Evolutionary conservation across 2,329 filamentous ascomycete genomes (phyloP), one percentile per base, ranked within the genome.

Genomic region (Tolypocladium nubicola): DNA sequence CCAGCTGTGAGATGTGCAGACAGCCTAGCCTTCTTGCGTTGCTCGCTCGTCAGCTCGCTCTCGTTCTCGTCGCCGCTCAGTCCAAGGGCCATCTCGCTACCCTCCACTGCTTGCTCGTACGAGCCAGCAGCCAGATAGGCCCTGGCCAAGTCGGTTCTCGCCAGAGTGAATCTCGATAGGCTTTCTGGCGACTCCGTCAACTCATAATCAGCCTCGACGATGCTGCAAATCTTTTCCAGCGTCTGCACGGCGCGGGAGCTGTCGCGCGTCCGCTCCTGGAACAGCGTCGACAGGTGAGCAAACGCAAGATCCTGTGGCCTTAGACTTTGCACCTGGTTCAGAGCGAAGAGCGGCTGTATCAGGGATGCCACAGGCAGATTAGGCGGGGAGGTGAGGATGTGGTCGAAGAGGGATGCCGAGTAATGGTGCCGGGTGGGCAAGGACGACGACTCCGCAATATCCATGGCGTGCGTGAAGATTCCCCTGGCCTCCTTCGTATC

Each of bases 391-490:
- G 81, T 77, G 16, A 90, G 70, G 8, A 96, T 77, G 62, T 90
- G 79, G 65, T 99, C 93, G 68, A 99, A 97, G 53, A 89, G 79
- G 1, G 90, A 88, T 0, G 87, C 76, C 0, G 90, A 81, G 68
- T 92, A 97, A 68, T 93, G 89, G 37, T 86, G 83, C 68, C 91
- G 89, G 0, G 87, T 84, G 5, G 90, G 76, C 2, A 86, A 70
- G 0, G 87, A 86, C 0, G 88, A 88, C 0, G 90, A 87, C 60
- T 90, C 89, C 0, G 90, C 86, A 53, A 99, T 93, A 61, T 96
- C 92, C 75, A 96, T 94, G 0, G 94, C 93, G 68, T 99, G 94
- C 1, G 89, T 92, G 67, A 97, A 96, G 11, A 97, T 81, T 13
- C 86, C 85, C 26, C 90, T 81, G 1, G 93, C 92, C 72, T 97